Conservation (phyloP, 371 early-diverging fungal genomes). For the Lichtheimia ramosa region DNA sequence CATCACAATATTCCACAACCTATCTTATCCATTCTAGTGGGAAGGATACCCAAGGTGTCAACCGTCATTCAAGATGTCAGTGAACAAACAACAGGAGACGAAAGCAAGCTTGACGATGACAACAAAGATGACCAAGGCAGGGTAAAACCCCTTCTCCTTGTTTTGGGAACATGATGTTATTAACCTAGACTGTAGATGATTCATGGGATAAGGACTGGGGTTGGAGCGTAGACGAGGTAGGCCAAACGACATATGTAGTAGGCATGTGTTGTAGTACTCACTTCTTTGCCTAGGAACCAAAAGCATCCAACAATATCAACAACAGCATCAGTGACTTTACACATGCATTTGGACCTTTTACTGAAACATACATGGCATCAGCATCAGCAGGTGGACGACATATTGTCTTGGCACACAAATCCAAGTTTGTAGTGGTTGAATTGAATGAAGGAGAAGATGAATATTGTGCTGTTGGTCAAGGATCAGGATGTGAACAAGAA, state of each 20-base stretch:
- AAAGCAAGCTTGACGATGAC: constrained; percentile 10
- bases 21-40: constrained; percentile 42
- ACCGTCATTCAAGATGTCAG: constrained; percentile 40
- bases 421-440: constrained; percentile 44
- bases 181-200: constrained; percentile 21
- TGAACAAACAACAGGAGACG: constrained; percentile 25
- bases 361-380: constrained; percentile 32
- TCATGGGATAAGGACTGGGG: constrained; percentile 49
- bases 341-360: constrained; percentile 17
- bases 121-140: constrained; percentile 16
- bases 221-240: constrained; percentile 44
- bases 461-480: constrained; percentile 54
- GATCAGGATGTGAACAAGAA: constrained; percentile 48
- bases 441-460: constrained; percentile 40
- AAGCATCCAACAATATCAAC: background rate
- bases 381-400: constrained; percentile 37
- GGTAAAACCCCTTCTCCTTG: background rate
- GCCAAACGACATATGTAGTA: background rate
- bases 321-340: constrained; percentile 5
- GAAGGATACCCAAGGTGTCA: constrained; percentile 43
- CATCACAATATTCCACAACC: constrained; percentile 45
- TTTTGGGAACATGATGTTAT: too few species aligned
- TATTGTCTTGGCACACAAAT: constrained; percentile 40
- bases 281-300: background rate
- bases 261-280: background rate